phyloP scores from a whole-genome alignment of 2,329 filamentous ascomycete species.

The Trichophyton mentagrophytes region DNA sequence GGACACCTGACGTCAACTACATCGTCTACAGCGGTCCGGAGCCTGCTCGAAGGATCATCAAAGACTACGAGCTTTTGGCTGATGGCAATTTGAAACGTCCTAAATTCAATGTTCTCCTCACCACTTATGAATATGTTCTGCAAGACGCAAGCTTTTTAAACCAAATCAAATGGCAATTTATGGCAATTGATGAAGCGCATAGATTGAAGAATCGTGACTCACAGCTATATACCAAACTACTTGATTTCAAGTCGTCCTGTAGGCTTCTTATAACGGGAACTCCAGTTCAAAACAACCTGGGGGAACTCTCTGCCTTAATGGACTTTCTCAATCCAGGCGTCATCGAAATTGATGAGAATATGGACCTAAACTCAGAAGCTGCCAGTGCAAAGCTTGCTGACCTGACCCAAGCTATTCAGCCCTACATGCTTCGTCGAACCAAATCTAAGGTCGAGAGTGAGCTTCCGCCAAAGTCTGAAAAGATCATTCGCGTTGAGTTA shows the following conservation, averaged over 20 bases:
- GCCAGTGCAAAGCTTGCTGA: constrained; percentile 79
- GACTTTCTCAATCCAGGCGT: constrained; percentile 96
- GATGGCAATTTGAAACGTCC: constrained; percentile 77
- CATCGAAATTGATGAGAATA: constrained; percentile 78
- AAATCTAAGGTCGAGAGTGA: constrained; percentile 98
- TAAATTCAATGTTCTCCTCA: constrained; percentile 96
- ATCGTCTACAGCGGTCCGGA: constrained; percentile 92
- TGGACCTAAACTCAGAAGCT: constrained; percentile 68
- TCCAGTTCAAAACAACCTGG: constrained; percentile 91
- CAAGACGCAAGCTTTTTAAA: constrained; percentile 72
- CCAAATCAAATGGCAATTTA: constrained; percentile 92
- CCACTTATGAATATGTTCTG: constrained; percentile 93
- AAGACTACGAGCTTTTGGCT: constrained; percentile 76
- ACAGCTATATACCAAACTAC: constrained; percentile 73
- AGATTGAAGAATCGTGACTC: constrained; percentile 93
- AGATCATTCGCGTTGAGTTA: constrained; percentile 94
- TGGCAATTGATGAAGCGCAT: constrained; percentile 93
- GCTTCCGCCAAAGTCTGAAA: constrained; percentile 90
- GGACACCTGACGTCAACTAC: constrained; percentile 93
- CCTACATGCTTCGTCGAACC: constrained; percentile 87
- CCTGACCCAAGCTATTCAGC: constrained; percentile 74
- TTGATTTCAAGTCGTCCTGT: constrained; percentile 76
- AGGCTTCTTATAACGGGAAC: constrained; percentile 92
- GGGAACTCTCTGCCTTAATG: constrained; percentile 80
- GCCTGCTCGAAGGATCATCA: constrained; percentile 71